Evolutionary conservation across 2,329 filamentous ascomycete species (phyloP), one percentile per base, ranked within the genome.

Genomic region (Hypoxylon sp.): DNA sequence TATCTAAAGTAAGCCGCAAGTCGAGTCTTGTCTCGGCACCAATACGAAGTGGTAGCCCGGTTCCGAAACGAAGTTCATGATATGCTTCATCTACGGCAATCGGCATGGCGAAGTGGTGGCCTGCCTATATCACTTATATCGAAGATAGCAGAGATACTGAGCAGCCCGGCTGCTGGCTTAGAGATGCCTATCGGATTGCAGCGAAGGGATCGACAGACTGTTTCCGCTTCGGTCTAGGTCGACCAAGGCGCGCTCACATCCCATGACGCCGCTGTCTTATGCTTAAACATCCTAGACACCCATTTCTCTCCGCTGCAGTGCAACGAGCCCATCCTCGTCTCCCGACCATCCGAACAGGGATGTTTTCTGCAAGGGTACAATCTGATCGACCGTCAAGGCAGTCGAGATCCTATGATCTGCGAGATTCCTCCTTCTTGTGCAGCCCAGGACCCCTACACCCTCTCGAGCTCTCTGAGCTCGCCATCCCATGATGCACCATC

Each of bases 291-390:
- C 62, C 59, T 60, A 35, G 56, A 60, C 62, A 63, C 62, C 59
- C 62, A 54, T 63, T 63, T 63, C 59, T 65, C 59, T 65, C 62
- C 62, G 62, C 62, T 65, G 62, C 62, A 65, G 62, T 65, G 62
- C 62, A 56, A 65, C 62, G 18, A 38, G 55, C n/a, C 45, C 51
- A 65, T 57, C 62, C 59, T 63, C 62, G 59, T 63, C 62, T 65
- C 62, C 62, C 62, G 62, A 63, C 56, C 56, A 62, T 63, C 62
- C 62, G 55, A 63, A 45, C 62, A 65, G 54, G 62, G 59, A 56
- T 51, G 26, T 41, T 29, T 48, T 48, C 54, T 63, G 59, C 54
- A 65, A 56, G 62, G 60, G 26, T 55, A 48, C 56, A 62, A 65
- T 60, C 60, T 65, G 62, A 65, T 65, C 62, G 62, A 61, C 62